Evolutionary conservation across 2,329 filamentous ascomycete genomes (phyloP).

Genomic region (Scytalidium lignicola): DNA sequence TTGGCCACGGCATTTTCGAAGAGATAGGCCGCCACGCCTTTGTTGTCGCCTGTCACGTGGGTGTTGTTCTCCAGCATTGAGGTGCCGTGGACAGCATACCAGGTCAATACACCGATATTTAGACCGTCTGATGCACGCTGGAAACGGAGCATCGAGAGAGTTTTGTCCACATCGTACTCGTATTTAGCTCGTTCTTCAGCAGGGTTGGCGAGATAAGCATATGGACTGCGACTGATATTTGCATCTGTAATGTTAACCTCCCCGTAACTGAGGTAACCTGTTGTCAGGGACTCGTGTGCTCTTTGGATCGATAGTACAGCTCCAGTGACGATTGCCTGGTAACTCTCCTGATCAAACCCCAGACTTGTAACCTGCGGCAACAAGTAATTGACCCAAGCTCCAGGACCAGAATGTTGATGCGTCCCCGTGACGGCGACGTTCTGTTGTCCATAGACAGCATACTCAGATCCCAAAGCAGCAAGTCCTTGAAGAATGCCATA

Average conservation of each 20-base stretch:
- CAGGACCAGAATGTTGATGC: conserved; percentile 86
- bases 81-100: conserved; percentile 83
- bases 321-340: conserved; percentile 85
- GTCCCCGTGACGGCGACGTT: conserved; percentile 89
- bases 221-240: conserved; percentile 85
- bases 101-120: conserved; percentile 78
- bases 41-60: conserved; percentile 81
- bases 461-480: conserved; percentile 61
- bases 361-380: conserved; percentile 83
- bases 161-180: conserved; percentile 58
- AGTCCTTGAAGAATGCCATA: conserved; percentile 80
- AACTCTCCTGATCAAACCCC: conserved; percentile 81
- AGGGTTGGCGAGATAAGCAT: conserved; percentile 82
- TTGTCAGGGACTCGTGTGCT: conserved; percentile 64
- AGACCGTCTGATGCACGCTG: conserved; percentile 67
- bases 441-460: conserved; percentile 67
- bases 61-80: conserved; percentile 90
- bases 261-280: conserved; percentile 66
- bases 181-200: conserved; percentile 68
- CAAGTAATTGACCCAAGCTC: conserved; percentile 89
- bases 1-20: conserved; percentile 64
- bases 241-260: conserved; percentile 65
- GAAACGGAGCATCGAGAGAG: conserved; percentile 75
- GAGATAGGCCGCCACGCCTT: conserved; percentile 81
- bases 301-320: conserved; percentile 73